Evolutionary conservation across 163 green algal species (phyloP), one percentile per base, ranked within the genome.

Genomic region (Scenedesmus sp.): DNA sequence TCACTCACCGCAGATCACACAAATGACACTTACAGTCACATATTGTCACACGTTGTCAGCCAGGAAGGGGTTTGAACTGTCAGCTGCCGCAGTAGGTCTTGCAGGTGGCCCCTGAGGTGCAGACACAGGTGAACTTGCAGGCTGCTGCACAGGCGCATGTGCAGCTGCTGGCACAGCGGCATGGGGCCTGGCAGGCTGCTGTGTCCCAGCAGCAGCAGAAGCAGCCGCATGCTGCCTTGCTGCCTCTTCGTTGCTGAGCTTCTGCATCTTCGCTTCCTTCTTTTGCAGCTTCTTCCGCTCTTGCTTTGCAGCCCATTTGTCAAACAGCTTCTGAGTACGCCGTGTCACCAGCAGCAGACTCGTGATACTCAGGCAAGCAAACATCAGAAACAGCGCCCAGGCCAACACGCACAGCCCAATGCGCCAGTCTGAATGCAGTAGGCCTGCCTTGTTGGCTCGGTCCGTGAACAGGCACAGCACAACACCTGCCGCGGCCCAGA

Each of bases 321-420:
- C 68, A 53, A 90, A 90, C n/a, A 85, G 37, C 30, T 73, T 51
- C 35, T 90, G 85, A 35, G 72, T 87, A 13, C 49, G 83, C 5
- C 7, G 40, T 2, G 78, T 73, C 0, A 82, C 16, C 20, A 91
- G 56, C 78, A 91, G 78, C 16, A 44, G 20, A 30, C 56, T 81
- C 49, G 43, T 91, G 3, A 33, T n/a, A 5, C 76, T 56, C 24
- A 91, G 53, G 40, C 44, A 61, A 0, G 56, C 73, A 44, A 87
- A 87, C 33, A 82, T 35, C 16, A 91, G 46, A 7, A 81, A 44
- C 30, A 72, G 40, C 56, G 42, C 78, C 87, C 87, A 91, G 18
- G 87, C 87, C 43, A 91, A 15, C 3, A 81, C 76, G 56, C 87
- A 91, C 78, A 87, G 43, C 18, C 78, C 87, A 43, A 87, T 91